Percentiles rank a stretch among this genome's conserved stretches.
Evolutionary conservation across 208 protist genomes (phyloP).

Genomic region (Strigomonas galati): DNA sequence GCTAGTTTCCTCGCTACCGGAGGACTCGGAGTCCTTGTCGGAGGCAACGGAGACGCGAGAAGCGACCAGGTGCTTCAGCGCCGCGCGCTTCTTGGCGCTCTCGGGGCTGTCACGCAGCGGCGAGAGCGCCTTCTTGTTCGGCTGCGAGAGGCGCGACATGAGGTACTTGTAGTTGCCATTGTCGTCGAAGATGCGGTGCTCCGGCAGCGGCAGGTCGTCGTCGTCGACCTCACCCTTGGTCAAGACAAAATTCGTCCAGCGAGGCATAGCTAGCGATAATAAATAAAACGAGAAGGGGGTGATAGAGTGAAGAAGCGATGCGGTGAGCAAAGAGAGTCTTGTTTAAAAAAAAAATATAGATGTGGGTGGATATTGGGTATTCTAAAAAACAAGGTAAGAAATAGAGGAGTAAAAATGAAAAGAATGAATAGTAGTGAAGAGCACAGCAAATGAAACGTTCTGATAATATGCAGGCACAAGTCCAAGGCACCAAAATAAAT

Average conservation of each 20-base stretch:
- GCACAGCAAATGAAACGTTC: no score
- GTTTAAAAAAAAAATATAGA: slow-evolving; percentile 3
- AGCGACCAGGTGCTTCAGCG: slow-evolving; percentile 22
- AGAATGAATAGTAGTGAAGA: neutral
- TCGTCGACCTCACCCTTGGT: slow-evolving; percentile 80
- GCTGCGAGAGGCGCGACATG: slow-evolving; percentile 10
- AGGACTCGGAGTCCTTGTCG: slow-evolving; percentile 14
- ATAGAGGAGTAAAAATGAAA: slow-evolving; percentile 5
- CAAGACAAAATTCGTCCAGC: slow-evolving; percentile 67
- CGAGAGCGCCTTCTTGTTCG: slow-evolving; percentile 28
- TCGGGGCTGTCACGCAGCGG: neutral
- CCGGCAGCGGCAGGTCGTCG: slow-evolving; percentile 71
- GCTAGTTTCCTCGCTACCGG: slow-evolving; percentile 4
- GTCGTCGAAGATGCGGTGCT: slow-evolving; percentile 85
- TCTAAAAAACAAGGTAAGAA: slow-evolving; percentile 1
- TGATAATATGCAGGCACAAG: no score
- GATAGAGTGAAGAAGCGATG: neutral
- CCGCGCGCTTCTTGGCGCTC: slow-evolving; percentile 12
- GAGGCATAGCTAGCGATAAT: slow-evolving; percentile 38
- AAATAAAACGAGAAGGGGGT: neutral
- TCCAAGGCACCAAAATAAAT: slow-evolving; percentile 3
- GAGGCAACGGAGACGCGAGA: slow-evolving; percentile 13
- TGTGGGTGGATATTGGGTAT: neutral
- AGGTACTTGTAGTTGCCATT: slow-evolving; percentile 51
- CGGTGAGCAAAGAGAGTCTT: neutral